phyloP scores from a whole-genome alignment of 495 filamentous ascomycete genomes.

The Alectoria sarmentosa region DNA sequence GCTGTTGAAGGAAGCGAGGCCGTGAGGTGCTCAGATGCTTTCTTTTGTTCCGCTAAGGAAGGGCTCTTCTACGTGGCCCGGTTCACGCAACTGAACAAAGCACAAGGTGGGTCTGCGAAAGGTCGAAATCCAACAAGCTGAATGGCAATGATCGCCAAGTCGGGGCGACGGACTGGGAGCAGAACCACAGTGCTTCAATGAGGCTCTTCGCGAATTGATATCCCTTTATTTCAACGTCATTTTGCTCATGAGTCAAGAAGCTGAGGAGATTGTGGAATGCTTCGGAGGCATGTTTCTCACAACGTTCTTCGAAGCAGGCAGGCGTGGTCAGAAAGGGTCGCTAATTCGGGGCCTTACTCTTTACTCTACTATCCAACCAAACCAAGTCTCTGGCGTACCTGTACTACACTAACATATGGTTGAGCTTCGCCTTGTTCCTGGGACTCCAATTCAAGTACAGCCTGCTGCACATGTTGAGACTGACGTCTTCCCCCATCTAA shows the following conservation, averaged over 20 bases:
- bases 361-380: neutral
- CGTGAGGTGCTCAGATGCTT: neutral
- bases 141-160: neutral
- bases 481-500: neutral
- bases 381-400: neutral
- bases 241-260: neutral
- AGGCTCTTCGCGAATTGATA: neutral
- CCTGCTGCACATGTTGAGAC: neutral
- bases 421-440: neutral
- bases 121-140: neutral
- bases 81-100: neutral
- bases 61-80: neutral
- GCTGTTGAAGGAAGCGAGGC: conserved; percentile 41
- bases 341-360: neutral
- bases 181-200: neutral
- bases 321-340: neutral
- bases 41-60: neutral
- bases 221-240: no score
- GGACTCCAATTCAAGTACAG: neutral
- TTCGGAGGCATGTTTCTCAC: neutral
- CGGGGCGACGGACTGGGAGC: neutral
- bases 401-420: neutral
- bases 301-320: neutral
- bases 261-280: neutral
- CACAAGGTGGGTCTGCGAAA: neutral